Conservation (phyloP, 2,329 filamentous ascomycete species). For the Cladosporium sphaerospermum region DNA sequence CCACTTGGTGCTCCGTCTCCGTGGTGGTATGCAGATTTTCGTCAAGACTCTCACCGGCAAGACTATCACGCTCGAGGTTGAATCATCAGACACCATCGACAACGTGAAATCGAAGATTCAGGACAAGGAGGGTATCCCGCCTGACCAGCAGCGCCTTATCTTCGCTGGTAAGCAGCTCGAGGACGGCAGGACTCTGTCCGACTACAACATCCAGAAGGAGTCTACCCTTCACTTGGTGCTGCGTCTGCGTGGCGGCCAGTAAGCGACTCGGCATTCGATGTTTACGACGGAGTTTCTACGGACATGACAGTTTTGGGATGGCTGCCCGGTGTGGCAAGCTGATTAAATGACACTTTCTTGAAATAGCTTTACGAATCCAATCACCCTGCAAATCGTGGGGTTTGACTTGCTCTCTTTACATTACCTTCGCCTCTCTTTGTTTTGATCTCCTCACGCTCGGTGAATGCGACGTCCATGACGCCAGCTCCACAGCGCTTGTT, state of each 20-base stretch:
- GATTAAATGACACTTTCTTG: constrained; percentile 4
- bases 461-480: constrained; percentile 8
- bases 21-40: constrained; percentile 77
- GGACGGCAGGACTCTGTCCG: constrained; percentile 81
- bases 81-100: constrained; percentile 97
- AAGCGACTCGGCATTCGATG: constrained; percentile 23
- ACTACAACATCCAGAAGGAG: constrained; percentile 87
- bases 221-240: constrained; percentile 59
- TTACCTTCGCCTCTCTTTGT: neutral
- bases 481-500: constrained; percentile 1
- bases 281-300: constrained; percentile 1
- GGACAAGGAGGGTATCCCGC: constrained; percentile 96
- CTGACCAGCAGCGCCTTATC: constrained; percentile 90
- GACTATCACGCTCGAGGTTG: constrained; percentile 98
- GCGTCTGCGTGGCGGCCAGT: constrained; percentile 51
- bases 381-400: neutral
- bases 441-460: neutral
- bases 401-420: neutral
- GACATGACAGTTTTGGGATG: neutral
- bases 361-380: constrained; percentile 9
- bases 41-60: constrained; percentile 99
- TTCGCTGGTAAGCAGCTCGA: constrained; percentile 94
- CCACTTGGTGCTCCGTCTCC: constrained; percentile 90
- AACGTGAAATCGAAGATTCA: constrained; percentile 99
- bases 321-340: constrained; percentile 8